Percentiles rank a stretch among this genome's conserved stretches.
phyloP scores from a whole-genome alignment of 2,329 filamentous ascomycete genomes.

The Fusarium tjaetaba region DNA sequence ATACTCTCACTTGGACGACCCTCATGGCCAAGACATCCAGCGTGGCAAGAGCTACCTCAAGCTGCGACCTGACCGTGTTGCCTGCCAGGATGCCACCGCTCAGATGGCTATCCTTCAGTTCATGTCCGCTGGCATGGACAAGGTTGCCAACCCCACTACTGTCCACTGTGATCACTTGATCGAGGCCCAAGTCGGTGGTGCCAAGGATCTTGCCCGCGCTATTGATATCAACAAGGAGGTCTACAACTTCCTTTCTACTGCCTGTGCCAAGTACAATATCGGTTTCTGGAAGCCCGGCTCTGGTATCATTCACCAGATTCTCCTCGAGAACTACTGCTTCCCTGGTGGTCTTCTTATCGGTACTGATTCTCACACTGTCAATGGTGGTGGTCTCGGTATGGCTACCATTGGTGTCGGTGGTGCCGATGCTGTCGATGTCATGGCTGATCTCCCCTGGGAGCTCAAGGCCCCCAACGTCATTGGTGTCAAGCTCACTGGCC shows the following conservation, averaged over 20 bases:
- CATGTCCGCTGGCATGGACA: conserved; percentile 98
- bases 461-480: conserved; percentile 97
- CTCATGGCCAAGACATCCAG: conserved; percentile 94
- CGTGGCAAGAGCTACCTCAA: conserved; percentile 96
- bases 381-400: conserved; percentile 96
- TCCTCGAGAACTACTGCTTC: conserved; percentile 99
- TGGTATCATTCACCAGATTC: conserved; percentile 99
- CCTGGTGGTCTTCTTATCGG: conserved; percentile 97
- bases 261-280: conserved; percentile 99
- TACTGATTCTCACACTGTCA: conserved; percentile 97
- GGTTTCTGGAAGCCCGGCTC: conserved; percentile 99
- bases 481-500: conserved; percentile 92
- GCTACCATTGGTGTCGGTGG: conserved; percentile 95
- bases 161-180: conserved; percentile 99
- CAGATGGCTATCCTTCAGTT: conserved; percentile 99
- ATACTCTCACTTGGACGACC: conserved; percentile 98
- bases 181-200: conserved; percentile 92
- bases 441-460: conserved; percentile 97
- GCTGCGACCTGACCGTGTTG: conserved; percentile 95
- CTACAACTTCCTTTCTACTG: conserved; percentile 93
- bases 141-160: conserved; percentile 91
- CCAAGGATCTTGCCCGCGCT: conserved; percentile 92
- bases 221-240: conserved; percentile 98
- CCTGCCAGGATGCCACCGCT: conserved; percentile 98
- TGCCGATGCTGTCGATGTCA: conserved; percentile 98